A percentile compares a stretch with the other conserved stretches of the same genome.
Conservation (phyloP, 176 grass and related monocot species). For the Urochloa ruziziensis region DNA sequence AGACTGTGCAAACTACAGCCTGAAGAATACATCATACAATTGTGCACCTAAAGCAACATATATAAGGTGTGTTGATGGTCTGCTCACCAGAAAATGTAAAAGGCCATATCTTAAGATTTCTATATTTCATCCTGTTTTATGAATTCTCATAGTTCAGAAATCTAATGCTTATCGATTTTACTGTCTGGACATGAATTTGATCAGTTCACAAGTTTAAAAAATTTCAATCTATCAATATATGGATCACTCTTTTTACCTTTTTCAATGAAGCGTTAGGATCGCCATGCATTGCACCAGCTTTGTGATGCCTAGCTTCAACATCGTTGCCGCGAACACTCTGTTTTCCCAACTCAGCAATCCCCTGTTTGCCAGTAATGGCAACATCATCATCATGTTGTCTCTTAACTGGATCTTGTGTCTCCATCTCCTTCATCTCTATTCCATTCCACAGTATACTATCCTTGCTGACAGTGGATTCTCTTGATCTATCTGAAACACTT, state of each 20-base stretch:
- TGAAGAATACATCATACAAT: neutral
- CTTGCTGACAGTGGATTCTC: neutral
- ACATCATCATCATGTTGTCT: neutral
- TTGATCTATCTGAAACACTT: neutral
- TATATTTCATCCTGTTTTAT: neutral
- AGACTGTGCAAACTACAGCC: neutral
- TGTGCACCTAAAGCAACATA: neutral
- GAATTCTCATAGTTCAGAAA: neutral
- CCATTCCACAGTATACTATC: neutral
- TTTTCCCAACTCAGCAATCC: neutral
- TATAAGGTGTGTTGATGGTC: neutral
- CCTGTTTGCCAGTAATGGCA: neutral
- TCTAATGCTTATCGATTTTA: neutral
- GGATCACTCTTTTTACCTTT: neutral
- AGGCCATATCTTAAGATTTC: neutral
- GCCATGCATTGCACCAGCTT: neutral
- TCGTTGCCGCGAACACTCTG: neutral
- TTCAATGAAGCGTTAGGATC: neutral
- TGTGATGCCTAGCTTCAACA: neutral
- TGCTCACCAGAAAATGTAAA: too few species aligned
- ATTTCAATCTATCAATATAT: neutral
- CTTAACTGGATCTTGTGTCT: neutral
- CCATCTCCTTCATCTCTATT: neutral
- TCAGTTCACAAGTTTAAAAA: neutral
- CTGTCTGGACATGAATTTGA: neutral